These are phyloP conservation scores for Lasiosphaeria ovina DNA, from an alignment of 495 filamentous ascomycete species.

Conservation along the genomic window DNA sequence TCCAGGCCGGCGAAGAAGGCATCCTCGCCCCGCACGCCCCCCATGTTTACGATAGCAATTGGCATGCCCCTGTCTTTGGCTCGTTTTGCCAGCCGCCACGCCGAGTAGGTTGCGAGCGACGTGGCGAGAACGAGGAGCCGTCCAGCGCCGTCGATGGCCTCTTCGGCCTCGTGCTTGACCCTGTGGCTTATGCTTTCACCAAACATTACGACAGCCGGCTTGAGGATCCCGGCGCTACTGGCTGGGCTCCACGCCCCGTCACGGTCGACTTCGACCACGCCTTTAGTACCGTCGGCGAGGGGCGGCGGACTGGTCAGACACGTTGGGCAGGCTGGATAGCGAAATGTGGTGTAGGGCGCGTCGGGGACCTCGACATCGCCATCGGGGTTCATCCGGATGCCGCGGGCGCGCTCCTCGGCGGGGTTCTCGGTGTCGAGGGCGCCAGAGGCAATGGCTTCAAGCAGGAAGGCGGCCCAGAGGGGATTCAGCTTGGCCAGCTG, in stretches of 20 bases:
- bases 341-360: conserved; percentile 82
- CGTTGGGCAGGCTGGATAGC: conserved; percentile 84
- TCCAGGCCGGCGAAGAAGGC: conserved; percentile 57
- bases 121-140: conserved; percentile 79
- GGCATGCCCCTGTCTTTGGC: conserved; percentile 81
- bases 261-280: conserved; percentile 64
- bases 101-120: conserved; percentile 90
- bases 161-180: conserved; percentile 75
- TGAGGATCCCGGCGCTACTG: conserved; percentile 77
- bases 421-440: conserved; percentile 76
- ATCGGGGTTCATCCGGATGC: conserved; percentile 84
- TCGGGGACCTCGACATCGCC: conserved; percentile 91
- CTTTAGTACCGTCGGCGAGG: conserved; percentile 54
- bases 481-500: conserved; percentile 80
- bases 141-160: conserved; percentile 71
- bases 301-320: conserved; percentile 69
- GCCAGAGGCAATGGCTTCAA: conserved; percentile 64
- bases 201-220: conserved; percentile 93
- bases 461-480: conserved; percentile 76
- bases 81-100: conserved; percentile 82
- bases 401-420: conserved; percentile 62
- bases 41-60: conserved; percentile 79
- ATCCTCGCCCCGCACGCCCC: conserved; percentile 78
- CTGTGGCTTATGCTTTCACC: conserved; percentile 73
- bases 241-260: conserved; percentile 75